phyloP scores from a whole-genome alignment of 495 filamentous ascomycete species.

The Platismatia glauca region DNA sequence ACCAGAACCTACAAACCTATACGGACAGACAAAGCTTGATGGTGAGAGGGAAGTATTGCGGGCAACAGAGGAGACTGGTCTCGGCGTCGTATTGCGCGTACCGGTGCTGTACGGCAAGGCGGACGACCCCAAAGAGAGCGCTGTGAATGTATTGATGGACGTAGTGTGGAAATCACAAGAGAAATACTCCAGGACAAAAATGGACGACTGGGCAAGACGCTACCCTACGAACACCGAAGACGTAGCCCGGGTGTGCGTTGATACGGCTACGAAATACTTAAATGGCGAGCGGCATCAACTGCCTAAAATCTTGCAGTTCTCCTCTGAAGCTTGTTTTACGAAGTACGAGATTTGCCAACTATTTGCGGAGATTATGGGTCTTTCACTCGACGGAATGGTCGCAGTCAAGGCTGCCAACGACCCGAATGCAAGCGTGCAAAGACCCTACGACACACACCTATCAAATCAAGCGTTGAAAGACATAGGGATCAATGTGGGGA shows the following conservation, averaged over 20 bases:
- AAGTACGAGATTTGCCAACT: conserved; percentile 86
- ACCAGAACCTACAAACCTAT: conserved; percentile 69
- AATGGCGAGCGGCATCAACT: conserved; percentile 36
- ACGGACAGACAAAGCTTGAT: conserved; percentile 80
- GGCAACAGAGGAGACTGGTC: conserved; percentile 41
- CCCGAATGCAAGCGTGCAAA: conserved; percentile 60
- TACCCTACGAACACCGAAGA: conserved; percentile 87
- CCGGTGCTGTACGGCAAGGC: conserved; percentile 76
- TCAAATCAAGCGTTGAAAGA: conserved; percentile 67
- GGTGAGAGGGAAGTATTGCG: conserved; percentile 68
- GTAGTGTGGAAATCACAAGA: conserved; percentile 59
- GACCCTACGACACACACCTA: conserved; percentile 85
- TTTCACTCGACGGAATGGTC: conserved; percentile 61
- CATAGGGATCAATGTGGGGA: conserved; percentile 66
- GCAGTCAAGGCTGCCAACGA: conserved; percentile 69
- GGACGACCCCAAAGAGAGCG: conserved; percentile 61
- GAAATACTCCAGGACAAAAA: conserved; percentile 50
- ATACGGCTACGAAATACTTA: conserved; percentile 62
- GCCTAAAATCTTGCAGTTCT: conserved; percentile 76
- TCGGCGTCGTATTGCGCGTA: conserved; percentile 70
- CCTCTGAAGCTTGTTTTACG: conserved; percentile 75
- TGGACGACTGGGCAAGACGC: conserved; percentile 83
- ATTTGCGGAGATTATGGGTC: conserved; percentile 71
- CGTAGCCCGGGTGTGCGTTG: conserved; percentile 68
- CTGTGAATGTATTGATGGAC: conserved; percentile 74